Base-by-base conservation (phyloP, 352 stramenopile species). In the Phytopythium kandeliae region DNA sequence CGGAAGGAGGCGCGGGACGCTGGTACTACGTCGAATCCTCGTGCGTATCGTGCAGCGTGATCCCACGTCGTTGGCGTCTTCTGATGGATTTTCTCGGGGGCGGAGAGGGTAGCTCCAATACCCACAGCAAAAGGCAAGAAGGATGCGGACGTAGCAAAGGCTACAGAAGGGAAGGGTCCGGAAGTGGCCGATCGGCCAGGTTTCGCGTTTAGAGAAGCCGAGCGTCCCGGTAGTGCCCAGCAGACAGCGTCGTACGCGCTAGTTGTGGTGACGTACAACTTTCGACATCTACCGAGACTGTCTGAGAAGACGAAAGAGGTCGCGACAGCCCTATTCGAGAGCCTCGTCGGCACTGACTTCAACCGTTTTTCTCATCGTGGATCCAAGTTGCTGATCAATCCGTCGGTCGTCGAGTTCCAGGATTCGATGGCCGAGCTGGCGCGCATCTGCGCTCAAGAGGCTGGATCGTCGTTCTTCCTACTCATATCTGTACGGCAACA, bases 381-480 rank as follows among this genome's bases (percentile, higher is more conserved):
- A 0, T 86, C 68, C 11, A 74, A 78, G 45, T 38, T 92, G 30
- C 56, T 92, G 9, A 34, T 92, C 22, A 92, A 92, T 55, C 82
- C 82, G n/a, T 91, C 82, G 2, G 60, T 89, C 8, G 84, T 92
- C 54, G 77, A 92, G 36, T 90, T 92, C 26, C 77, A 89, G 56
- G 73, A 86, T 41, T 77, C 74, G 10, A 80, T 88, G 69, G 73
- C 73, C 40, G 82, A 92, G 17, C 45, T 92, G 1, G 60, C 66
- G 15, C 40, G 48, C 13, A 59, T 86, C 31, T 74, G 63, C 15
- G 49, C 61, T 0, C 54, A 62, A 40, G 63, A 65, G 37, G 46
- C 38, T 13, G 55, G 87, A 19, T 71, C 74, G 4, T 67, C 75
- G 2, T 84, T 89, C 54, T 85, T 89, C 55, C 55, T 91, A 50